These are phyloP conservation scores for Auxenochlorella pyrenoidosa DNA, from an alignment of 139 green algal species.

Conservation along the genomic window DNA sequence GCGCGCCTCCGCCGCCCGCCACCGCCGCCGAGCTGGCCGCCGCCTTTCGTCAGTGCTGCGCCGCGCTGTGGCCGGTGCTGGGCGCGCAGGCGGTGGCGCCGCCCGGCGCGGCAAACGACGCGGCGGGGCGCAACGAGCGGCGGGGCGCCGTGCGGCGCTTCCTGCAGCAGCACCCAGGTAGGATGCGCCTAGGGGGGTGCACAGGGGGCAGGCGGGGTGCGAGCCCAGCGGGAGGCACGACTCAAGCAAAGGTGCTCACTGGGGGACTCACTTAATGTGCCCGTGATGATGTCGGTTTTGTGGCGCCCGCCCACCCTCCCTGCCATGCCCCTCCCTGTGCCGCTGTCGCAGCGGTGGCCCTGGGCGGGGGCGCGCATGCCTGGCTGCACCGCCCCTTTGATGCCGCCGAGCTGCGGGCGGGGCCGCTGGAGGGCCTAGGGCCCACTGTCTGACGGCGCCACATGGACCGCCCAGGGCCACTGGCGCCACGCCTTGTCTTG, in stretches of 20 bases:
- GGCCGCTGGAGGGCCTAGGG: neutral
- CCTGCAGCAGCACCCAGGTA: constrained; percentile 20
- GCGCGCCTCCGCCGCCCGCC: neutral
- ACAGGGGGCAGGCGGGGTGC: no score
- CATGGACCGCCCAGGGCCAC: no score
- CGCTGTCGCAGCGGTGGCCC: neutral
- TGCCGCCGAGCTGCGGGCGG: constrained; percentile 31
- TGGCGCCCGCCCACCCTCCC: neutral
- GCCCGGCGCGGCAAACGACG: neutral
- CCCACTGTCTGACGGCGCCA: constrained; percentile 26
- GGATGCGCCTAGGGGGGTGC: no score
- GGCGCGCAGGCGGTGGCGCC: constrained; percentile 19
- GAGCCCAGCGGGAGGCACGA: no score
- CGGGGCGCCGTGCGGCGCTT: neutral
- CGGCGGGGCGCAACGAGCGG: neutral
- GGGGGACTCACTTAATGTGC: no score
- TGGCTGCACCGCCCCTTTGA: constrained; percentile 42
- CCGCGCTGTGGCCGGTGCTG: neutral
- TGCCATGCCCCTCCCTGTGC: no score
- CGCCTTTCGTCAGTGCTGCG: neutral
- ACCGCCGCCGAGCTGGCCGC: neutral
- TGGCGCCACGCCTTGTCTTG: no score
- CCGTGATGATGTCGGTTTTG: no score
- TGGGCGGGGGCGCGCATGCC: constrained; percentile 6
- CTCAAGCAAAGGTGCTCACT: no score